Conservation (phyloP, 1,284 basidiomycete species). For the Phellopilus nigrolimitatus region DNA sequence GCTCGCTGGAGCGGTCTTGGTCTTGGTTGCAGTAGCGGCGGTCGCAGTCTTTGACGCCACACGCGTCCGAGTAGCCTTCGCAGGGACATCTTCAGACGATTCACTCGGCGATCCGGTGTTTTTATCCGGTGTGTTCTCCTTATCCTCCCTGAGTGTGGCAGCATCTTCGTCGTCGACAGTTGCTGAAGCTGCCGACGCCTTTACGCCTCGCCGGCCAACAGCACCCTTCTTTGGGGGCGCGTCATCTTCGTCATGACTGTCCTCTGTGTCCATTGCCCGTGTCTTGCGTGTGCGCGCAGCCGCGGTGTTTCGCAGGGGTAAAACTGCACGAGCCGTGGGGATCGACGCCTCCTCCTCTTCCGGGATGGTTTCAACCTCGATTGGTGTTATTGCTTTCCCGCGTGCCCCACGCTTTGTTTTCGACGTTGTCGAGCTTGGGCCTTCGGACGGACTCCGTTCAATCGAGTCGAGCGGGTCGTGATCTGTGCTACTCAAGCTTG, state of each 20-base stretch:
- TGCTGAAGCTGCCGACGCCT: not conserved
- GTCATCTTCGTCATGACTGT: conserved; percentile 2
- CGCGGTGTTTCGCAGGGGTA: conserved; percentile 1
- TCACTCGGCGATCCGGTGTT: conserved; percentile 8
- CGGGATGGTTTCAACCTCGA: conserved; percentile 15
- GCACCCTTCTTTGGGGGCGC: conserved; percentile 13
- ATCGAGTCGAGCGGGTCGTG: conserved; percentile 21
- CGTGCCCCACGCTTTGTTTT: conserved; percentile 16
- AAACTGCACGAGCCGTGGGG: conserved; percentile 3
- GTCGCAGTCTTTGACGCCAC: not conserved
- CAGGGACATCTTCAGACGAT: conserved; percentile 1
- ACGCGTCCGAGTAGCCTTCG: conserved; percentile 6
- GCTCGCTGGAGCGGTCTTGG: not conserved
- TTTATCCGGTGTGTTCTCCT: conserved; percentile 38
- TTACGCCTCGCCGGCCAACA: conserved; percentile 1
- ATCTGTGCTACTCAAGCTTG: not conserved
- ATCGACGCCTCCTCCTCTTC: conserved; percentile 20
- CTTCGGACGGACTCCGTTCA: conserved; percentile 20
- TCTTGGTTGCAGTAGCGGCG: not conserved
- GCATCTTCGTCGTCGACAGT: conserved; percentile 14
- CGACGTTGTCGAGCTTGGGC: conserved; percentile 12
- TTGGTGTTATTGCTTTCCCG: not conserved
- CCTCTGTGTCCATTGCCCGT: conserved; percentile 6
- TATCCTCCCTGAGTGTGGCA: conserved; percentile 26
- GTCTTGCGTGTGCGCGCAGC: conserved; percentile 5